A percentile compares a stretch with the other conserved stretches of the same genome.
Conservation (phyloP, 306 rosid species). For the Glycine latifolia region DNA sequence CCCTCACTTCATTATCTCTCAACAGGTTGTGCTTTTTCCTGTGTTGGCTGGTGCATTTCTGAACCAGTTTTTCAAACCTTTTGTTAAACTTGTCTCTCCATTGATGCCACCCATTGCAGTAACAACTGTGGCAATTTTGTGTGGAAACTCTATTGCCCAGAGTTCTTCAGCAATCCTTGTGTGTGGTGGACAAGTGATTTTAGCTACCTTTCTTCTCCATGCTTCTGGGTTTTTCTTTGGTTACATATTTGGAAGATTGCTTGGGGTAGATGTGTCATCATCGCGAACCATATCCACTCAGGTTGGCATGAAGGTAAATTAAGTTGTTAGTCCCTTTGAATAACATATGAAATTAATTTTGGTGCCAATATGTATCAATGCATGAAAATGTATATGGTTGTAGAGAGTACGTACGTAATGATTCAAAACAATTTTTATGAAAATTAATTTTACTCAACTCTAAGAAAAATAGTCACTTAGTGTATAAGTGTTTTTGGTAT, state of each 20-base stretch:
- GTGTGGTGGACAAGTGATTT: conserved; percentile 72
- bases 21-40: conserved; percentile 88
- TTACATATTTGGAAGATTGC: conserved; percentile 64
- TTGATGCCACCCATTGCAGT: conserved; percentile 90
- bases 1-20: conserved; percentile 22
- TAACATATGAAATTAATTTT: too few relatives aligned
- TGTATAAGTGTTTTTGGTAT: too few relatives aligned
- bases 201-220: conserved; percentile 73
- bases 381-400: too few relatives aligned
- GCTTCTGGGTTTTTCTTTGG: conserved; percentile 84
- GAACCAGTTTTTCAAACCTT: conserved; percentile 78
- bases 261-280: conserved; percentile 68
- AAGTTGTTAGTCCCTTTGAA: background rate
- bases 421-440: too few relatives aligned
- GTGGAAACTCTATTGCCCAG: conserved; percentile 81
- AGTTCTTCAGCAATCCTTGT: conserved; percentile 76
- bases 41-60: conserved; percentile 82
- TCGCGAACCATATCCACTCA: conserved; percentile 85
- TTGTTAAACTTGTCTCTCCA: conserved; percentile 73
- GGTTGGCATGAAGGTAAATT: conserved; percentile 90
- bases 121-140: conserved; percentile 76
- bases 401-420: too few relatives aligned
- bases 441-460: too few relatives aligned
- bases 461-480: too few relatives aligned
- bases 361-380: too few relatives aligned